Conservation (phyloP, 306 rosid species). For the Dryas drummondii region DNA sequence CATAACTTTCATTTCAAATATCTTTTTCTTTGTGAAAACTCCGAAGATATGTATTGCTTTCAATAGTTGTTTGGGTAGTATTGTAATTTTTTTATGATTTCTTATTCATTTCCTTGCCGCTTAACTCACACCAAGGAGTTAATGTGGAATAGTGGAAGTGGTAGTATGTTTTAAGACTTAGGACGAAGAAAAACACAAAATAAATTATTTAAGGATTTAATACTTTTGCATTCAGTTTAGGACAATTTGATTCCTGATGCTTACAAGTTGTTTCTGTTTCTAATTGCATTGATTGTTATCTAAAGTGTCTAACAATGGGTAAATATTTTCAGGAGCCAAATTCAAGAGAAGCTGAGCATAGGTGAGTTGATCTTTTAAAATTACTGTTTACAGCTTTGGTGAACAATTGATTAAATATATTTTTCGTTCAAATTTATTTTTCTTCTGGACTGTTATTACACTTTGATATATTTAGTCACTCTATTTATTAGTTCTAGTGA, state of each 20-base stretch:
- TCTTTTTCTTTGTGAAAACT: background rate
- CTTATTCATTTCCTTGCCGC: background rate
- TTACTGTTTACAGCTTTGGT: slow-evolving; percentile 13
- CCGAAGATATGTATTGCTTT: background rate
- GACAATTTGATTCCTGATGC: background rate
- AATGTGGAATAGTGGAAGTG: slow-evolving; percentile 7
- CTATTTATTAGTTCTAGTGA: slow-evolving; percentile 1
- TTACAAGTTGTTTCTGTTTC: background rate
- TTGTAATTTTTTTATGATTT: background rate
- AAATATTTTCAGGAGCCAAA: slow-evolving; percentile 49
- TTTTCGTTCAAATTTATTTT: background rate
- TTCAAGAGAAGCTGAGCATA: slow-evolving; percentile 47
- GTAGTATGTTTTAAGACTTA: background rate
- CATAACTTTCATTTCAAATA: background rate
- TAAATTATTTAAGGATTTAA: background rate
- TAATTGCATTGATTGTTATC: slow-evolving; percentile 28
- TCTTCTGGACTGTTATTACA: background rate
- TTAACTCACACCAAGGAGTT: background rate
- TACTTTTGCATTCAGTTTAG: slow-evolving; percentile 7
- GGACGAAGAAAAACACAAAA: background rate
- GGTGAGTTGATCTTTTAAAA: slow-evolving; percentile 47
- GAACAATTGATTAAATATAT: background rate
- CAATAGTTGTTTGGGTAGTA: no score
- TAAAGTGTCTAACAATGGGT: slow-evolving; percentile 31
- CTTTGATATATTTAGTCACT: background rate